These are phyloP conservation scores for Camellia oleifera DNA, from an alignment of 179 eudicot species.

Conservation along the genomic window DNA sequence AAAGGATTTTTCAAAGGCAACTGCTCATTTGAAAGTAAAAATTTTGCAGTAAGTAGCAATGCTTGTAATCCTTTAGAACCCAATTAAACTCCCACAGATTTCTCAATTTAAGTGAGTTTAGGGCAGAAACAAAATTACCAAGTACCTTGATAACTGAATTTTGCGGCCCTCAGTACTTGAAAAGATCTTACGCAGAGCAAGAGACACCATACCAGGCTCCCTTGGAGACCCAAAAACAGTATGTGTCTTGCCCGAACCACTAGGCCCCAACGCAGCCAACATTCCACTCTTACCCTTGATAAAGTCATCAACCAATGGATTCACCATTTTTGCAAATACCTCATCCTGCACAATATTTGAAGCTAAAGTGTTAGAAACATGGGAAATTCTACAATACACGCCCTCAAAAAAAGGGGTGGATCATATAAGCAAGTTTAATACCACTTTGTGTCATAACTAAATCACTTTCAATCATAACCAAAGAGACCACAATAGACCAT, in stretches of 20 bases:
- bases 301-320: constrained; percentile 71
- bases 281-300: constrained; percentile 66
- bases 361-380: background rate
- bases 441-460: too few species aligned
- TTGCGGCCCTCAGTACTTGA: constrained; percentile 5
- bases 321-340: constrained; percentile 66
- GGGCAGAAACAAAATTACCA: background rate
- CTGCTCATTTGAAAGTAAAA: background rate
- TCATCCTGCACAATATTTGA: constrained; percentile 43
- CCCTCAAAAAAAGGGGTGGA: too few species aligned
- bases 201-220: constrained; percentile 89
- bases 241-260: constrained; percentile 95
- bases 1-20: background rate
- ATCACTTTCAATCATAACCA: too few species aligned
- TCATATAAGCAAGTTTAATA: too few species aligned
- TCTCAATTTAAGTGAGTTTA: background rate
- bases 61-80: background rate
- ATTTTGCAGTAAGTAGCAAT: background rate
- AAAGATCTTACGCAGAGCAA: constrained; percentile 63
- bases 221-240: constrained; percentile 73
- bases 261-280: constrained; percentile 87
- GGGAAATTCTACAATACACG: too few species aligned
- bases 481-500: too few species aligned
- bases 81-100: background rate
- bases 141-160: constrained; percentile 34